Conservation (phyloP, 768 basidiomycete genomes). For the Dendrothele bispora region DNA sequence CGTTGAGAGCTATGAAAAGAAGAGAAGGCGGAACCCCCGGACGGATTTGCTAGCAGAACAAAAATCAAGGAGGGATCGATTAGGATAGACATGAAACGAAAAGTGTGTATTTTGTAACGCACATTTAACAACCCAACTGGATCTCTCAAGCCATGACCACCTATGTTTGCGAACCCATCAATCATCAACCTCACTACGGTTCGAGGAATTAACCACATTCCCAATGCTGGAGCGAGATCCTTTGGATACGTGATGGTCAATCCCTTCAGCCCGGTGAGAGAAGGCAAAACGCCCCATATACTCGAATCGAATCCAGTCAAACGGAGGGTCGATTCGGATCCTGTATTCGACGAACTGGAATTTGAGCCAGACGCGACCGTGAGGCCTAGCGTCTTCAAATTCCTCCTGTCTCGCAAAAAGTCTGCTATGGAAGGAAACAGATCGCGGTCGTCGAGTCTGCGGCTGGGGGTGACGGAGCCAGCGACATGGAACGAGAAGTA, state of each 20-base stretch:
- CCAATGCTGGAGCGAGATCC: slow-evolving; percentile 62
- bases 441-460: slow-evolving; percentile 52
- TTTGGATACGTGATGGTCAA: slow-evolving; percentile 63
- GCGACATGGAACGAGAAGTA: slow-evolving; percentile 60
- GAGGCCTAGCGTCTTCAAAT: slow-evolving; percentile 54
- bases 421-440: slow-evolving; percentile 70
- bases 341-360: too few species aligned
- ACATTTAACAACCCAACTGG: slow-evolving; percentile 42
- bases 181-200: slow-evolving; percentile 47
- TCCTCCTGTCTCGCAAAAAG: slow-evolving; percentile 56
- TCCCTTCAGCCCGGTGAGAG: slow-evolving; percentile 48
- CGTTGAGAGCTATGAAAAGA: slow-evolving; percentile 56
- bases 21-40: slow-evolving; percentile 53
- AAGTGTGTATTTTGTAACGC: slow-evolving; percentile 11
- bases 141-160: slow-evolving; percentile 38
- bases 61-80: slow-evolving; percentile 1
- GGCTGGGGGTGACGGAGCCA: slow-evolving; percentile 33
- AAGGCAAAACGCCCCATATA: slow-evolving; percentile 70
- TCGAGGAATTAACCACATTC: slow-evolving; percentile 67
- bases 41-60: slow-evolving; percentile 52
- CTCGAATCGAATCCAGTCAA: slow-evolving; percentile 68
- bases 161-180: slow-evolving; percentile 35
- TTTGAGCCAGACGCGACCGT: slow-evolving; percentile 44
- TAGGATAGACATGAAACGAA: background rate
- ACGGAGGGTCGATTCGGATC: slow-evolving; percentile 42